Base-by-base conservation (phyloP, 768 basidiomycete genomes). In the Lentinus brumalis region DNA sequence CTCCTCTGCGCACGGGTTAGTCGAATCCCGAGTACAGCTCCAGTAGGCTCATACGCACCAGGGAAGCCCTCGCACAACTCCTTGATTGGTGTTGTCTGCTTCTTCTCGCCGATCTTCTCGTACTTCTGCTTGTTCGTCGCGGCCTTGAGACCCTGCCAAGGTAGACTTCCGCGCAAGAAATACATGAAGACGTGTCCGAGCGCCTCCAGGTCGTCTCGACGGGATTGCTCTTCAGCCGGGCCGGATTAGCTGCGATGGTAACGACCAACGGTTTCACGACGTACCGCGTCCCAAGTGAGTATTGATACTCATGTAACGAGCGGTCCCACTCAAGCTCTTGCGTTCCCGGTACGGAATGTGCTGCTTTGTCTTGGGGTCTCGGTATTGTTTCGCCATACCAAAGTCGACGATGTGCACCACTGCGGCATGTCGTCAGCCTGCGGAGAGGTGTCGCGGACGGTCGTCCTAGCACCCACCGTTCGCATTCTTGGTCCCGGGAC, bases 71-170 rank as follows among this genome's bases (percentile, higher is more conserved):
- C 97, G 70, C 90, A 94, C 29, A 99, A 83, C 71, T 99, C 97
- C 78, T 94, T 96, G 75, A 99, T 98, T 7, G 91, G 91, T 31
- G 97, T 98, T 14, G 91, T 92, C 79, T 98, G 97, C 83, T 94
- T 99, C 89, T 99, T 99, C 82, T 99, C 96, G 64, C 96, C 96
- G 74, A 99, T 99, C 83, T 98, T 99, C 82, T 99, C 96, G 79
- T 99, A 99, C 82, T 98, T 94, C 75, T 98, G 97, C 81, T 99
- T 99, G 82, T 99, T 98, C 53, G 96, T 99, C 31, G 97, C 97
- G 38, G 97, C 97, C 78, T 98, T 98, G 59, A 99, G 84, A 59
- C 97, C 97, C 73, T 99, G 97, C 97, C 97, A 99, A 26, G 97
- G 97, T 55, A 99, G 73, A 68, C 95, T 96, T 21, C 97, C 97